Evolutionary conservation across 306 rosid genomes (phyloP), one percentile per base, ranked within the genome.

Genomic region (Rosa rugosa): DNA sequence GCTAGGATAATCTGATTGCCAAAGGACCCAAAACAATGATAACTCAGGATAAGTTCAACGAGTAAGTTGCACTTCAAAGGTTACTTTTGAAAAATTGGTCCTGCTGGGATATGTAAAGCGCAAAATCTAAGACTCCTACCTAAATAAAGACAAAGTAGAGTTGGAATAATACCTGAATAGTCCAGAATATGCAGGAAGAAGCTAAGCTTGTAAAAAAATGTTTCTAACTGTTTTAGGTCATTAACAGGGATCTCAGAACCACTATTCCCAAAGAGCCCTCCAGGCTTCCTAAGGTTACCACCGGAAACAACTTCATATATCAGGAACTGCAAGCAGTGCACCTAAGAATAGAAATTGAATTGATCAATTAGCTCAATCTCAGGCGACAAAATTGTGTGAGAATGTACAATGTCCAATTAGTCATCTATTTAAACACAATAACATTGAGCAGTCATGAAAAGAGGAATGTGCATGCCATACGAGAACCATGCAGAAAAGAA

Each of bases 291-390:
- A 76, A 92, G 97, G 84, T 94, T 95, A 65, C 99, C 99, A 81
- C 99, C 99, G 80, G 99, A 95, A 73, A 95, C 99, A 84, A 90
- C 94, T 87, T 95, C 97, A 80, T 95, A 92, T 86, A 95, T 92
- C 83, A 95, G 86, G 85, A 95, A 95, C 87, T 92, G 99, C 93
- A 95, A 86, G 89, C 99, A 92, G 84, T 95, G 99, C 73, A 92
- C 93, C 99, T 95, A 84, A 23, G 76, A 73, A 83, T 73, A 81
- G 83, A 86, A 86, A 78, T 59, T 49, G 66, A 75, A 77, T 64
- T 78, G 59, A 83, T 71, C 81, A 86, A 71, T 69, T 12, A 82
- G 34, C 41, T 50, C 31, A 60, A 75, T 63, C 57, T 42, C 25
- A 69, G 45, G 38, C 47, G 4, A 80, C 31, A 36, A 45, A 59